Conservation (phyloP, 2,329 filamentous ascomycete species). For the Trichophyton schoenleinii region DNA sequence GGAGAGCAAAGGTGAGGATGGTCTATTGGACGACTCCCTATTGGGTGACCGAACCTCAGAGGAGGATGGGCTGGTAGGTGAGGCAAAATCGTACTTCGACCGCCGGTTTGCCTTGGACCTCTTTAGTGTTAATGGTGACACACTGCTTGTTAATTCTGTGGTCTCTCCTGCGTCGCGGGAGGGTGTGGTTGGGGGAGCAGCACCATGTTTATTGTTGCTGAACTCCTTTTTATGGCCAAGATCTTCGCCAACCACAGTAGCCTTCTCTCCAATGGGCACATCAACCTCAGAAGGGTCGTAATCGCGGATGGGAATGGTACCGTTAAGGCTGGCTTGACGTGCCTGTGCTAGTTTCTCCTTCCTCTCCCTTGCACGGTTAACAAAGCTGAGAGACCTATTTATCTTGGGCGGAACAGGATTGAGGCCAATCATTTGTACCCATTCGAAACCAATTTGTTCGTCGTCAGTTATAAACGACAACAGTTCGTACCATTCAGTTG, state of each 20-base stretch:
- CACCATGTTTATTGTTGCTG: not conserved
- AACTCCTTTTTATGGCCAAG: not conserved
- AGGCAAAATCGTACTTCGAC: slow-evolving; percentile 27
- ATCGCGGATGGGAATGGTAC: slow-evolving; percentile 27
- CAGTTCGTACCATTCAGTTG: slow-evolving; percentile 68
- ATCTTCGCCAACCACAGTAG: slow-evolving; percentile 5
- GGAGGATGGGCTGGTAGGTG: slow-evolving; percentile 19
- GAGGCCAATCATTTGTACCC: slow-evolving; percentile 72
- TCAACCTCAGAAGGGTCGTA: slow-evolving; percentile 44
- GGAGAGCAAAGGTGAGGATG: not conserved
- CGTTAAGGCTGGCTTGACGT: slow-evolving; percentile 15
- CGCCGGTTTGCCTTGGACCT: slow-evolving; percentile 30
- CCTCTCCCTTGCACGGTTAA: slow-evolving; percentile 30
- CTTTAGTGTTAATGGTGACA: slow-evolving; percentile 23
- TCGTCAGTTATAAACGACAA: slow-evolving; percentile 64
- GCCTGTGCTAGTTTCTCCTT: slow-evolving; percentile 15
- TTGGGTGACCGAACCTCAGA: slow-evolving; percentile 16
- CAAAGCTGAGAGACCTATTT: slow-evolving; percentile 42
- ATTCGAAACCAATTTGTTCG: slow-evolving; percentile 67
- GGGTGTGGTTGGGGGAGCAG: not conserved
- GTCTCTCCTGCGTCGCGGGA: slow-evolving; percentile 13
- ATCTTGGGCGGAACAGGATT: slow-evolving; percentile 50
- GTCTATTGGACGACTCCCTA: slow-evolving; percentile 7
- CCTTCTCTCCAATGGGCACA: slow-evolving; percentile 47
- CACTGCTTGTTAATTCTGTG: slow-evolving; percentile 19